Conservation (phyloP, 768 basidiomycete genomes). For the Hypholoma fasciculare region DNA sequence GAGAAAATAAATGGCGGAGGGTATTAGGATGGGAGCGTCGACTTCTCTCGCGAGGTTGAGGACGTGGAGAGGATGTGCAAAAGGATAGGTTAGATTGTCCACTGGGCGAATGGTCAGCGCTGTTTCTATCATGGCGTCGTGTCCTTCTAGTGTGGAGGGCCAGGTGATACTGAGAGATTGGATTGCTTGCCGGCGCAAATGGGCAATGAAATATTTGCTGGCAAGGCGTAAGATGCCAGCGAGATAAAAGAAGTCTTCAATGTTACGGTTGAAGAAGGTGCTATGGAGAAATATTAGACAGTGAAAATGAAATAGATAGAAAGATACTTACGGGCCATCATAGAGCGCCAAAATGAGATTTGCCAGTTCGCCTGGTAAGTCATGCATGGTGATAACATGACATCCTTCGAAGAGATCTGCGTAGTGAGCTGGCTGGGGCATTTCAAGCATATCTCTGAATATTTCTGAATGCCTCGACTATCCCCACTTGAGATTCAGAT, state of each 20-base stretch:
- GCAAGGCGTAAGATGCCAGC: constrained; percentile 58
- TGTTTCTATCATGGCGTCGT: constrained; percentile 54
- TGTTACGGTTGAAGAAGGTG: constrained; percentile 35
- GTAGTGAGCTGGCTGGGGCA: constrained; percentile 38
- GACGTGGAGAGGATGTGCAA: constrained; percentile 57
- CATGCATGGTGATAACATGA: constrained; percentile 54
- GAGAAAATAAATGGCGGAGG: constrained; percentile 57
- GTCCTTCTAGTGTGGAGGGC: constrained; percentile 53
- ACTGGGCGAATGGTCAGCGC: constrained; percentile 43
- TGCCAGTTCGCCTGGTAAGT: constrained; percentile 47
- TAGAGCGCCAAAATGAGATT: constrained; percentile 54
- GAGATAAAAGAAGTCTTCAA: constrained; percentile 56
- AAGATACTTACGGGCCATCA: constrained; percentile 49
- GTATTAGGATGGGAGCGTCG: constrained; percentile 45
- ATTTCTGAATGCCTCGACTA: constrained; percentile 56
- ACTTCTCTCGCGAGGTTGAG: constrained; percentile 56
- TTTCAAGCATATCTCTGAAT: constrained; percentile 54
- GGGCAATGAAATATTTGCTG: constrained; percentile 58
- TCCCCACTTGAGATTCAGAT: neutral
- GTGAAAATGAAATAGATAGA: neutral
- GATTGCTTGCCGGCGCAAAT: constrained; percentile 53
- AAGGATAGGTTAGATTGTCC: constrained; percentile 52
- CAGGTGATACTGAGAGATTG: constrained; percentile 48
- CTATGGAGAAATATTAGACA: constrained; percentile 18
- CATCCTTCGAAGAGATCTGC: constrained; percentile 44